phyloP scores from a whole-genome alignment of 176 grass and related monocot species.

The Neostapfia colusana region DNA sequence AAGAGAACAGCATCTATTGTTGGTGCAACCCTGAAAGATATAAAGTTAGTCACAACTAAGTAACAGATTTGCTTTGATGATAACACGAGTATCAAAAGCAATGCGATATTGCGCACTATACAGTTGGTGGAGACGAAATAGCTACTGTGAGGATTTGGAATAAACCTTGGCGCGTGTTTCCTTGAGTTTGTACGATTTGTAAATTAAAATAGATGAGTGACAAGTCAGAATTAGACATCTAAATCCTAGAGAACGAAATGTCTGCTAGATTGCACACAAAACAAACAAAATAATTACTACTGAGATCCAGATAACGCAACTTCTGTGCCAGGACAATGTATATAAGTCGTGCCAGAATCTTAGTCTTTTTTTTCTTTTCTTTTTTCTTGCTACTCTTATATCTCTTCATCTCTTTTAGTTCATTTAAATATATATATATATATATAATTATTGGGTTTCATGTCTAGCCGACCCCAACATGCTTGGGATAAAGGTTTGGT shows the following conservation, averaged over 20 bases:
- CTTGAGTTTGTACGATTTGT: background rate
- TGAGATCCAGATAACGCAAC: background rate
- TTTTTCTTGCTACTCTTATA: too few relatives aligned
- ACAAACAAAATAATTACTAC: background rate
- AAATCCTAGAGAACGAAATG: background rate
- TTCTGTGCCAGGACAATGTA: background rate
- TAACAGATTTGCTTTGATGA: background rate
- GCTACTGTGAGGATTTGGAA: background rate
- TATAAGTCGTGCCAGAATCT: too few relatives aligned
- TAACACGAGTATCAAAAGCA: background rate
- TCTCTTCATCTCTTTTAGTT: too few relatives aligned
- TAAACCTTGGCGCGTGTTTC: background rate
- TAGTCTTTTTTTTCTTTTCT: too few relatives aligned
- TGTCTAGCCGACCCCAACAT: too few relatives aligned
- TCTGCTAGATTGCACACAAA: background rate
- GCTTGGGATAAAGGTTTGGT: too few relatives aligned
- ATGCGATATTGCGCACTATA: constrained; percentile 3
- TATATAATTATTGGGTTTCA: too few relatives aligned
- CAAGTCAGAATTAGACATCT: background rate
- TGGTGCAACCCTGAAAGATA: constrained; percentile 64
- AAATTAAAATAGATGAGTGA: background rate
- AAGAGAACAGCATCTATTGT: constrained; percentile 82
- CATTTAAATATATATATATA: too few relatives aligned
- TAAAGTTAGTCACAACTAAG: constrained; percentile 2
- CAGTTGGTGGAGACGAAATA: constrained; percentile 1